Percentiles rank a stretch among this genome's conserved stretches.
Evolutionary conservation across 2,329 filamentous ascomycete species (phyloP).

Genomic region (Fusarium paranaense): DNA sequence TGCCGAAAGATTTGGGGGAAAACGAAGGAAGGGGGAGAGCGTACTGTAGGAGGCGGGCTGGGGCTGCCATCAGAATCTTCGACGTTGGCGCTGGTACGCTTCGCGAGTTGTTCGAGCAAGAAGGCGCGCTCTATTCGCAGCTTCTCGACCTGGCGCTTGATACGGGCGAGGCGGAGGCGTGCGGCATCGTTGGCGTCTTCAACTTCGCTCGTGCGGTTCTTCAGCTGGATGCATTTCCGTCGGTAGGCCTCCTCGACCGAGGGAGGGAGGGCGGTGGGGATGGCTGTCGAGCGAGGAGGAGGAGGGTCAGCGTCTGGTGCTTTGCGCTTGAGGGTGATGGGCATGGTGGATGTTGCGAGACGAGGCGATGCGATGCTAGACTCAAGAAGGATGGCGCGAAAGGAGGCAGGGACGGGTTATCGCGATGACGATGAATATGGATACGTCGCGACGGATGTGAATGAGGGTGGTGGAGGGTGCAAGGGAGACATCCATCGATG

Average conservation of each 20-base stretch:
- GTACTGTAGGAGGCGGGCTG: constrained; percentile 82
- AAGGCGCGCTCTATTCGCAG: constrained; percentile 87
- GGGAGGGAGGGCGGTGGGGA: constrained; percentile 77
- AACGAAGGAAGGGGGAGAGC: constrained; percentile 40
- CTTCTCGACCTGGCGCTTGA: constrained; percentile 90
- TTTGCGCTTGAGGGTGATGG: constrained; percentile 51
- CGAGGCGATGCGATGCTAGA: constrained; percentile 9
- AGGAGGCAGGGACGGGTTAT: background rate
- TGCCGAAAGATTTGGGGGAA: background rate
- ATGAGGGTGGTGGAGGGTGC: constrained; percentile 15
- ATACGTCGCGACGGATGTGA: constrained; percentile 1
- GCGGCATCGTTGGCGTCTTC: constrained; percentile 91
- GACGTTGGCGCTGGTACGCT: constrained; percentile 79
- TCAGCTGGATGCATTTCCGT: constrained; percentile 94
- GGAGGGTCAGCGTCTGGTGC: constrained; percentile 51
- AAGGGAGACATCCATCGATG: constrained; percentile 25
- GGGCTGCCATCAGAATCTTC: constrained; percentile 84
- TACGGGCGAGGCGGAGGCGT: constrained; percentile 79
- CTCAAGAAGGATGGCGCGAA: constrained; percentile 3
- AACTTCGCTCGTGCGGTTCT: constrained; percentile 90
- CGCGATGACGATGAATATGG: constrained; percentile 2
- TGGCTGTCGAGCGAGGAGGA: constrained; percentile 51
- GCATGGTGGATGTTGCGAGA: constrained; percentile 41
- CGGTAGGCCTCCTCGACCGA: constrained; percentile 97
- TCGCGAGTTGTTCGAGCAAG: constrained; percentile 77